Evolutionary conservation across 1,284 basidiomycete species (phyloP), one percentile per base, ranked within the genome.

Genomic region (Tilletia setariae): DNA sequence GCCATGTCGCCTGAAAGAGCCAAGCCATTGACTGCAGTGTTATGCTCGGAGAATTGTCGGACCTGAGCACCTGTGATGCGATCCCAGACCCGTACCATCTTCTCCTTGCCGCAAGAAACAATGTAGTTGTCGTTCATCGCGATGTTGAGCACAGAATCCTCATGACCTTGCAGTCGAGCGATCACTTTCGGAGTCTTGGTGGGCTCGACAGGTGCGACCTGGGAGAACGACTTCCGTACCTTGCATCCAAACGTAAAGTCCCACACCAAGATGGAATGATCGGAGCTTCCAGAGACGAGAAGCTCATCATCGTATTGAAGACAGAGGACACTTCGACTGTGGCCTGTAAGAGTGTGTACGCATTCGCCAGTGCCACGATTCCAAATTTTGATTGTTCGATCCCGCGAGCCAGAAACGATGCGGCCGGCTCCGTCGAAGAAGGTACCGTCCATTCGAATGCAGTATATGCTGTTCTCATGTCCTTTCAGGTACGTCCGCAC

Each of bases 401-500:
- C 77, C 6, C 75, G 30, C 8, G 76, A 77, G 30, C 76, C 76
- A 16, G 74, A 75, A 1, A 77, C 72, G 30, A 79, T 68, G 35
- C 69, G 69, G 1, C 76, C 76, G 3, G 73, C 64, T 11, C 72
- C 71, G 21, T 72, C 70, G 43, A 68, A 69, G 46, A 66, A 59
- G 42, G 23, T 42, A 23, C 44, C 23, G 47, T 79, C 76, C 44
- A 73, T 69, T 1, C 74, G 65, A 11, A 77, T 72, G 62, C 76
- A 79, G 49, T 79, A 79, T 40, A 79, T 72, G 49, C 70, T 73
- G 63, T 77, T 74, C 35, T 67, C 43, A 64, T 79, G 77, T 1
- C 77, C 77, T 15, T 66, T 68, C 11, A 79, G 71, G 49, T 69
- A 74, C 8, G 64, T 30, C 21, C 67, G 72, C 4, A 63, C 66